Conservation (phyloP, 2,329 filamentous ascomycete species). For the Cyphellophora europaea region DNA sequence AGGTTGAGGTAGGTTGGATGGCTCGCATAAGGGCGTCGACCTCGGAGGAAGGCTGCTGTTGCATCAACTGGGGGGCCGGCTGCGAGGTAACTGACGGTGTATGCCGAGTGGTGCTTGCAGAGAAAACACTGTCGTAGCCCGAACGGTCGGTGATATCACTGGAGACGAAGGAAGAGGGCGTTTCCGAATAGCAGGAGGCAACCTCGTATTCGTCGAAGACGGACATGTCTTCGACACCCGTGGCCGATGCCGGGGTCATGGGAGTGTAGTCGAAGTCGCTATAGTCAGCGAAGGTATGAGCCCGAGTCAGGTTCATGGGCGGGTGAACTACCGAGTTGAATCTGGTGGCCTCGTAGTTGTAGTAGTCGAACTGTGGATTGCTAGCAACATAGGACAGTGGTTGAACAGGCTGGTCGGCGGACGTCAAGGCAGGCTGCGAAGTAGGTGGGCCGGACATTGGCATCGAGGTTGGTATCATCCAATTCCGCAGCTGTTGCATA, state of each 20-base stretch:
- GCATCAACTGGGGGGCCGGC: not conserved
- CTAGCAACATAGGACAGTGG: too few relatives aligned
- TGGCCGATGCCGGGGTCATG: too few relatives aligned
- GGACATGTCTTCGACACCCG: conserved; percentile 8
- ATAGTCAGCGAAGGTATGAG: not conserved
- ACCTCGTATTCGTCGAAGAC: conserved; percentile 7
- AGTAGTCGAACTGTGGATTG: not conserved
- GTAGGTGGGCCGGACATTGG: conserved; percentile 7
- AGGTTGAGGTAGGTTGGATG: conserved; percentile 50
- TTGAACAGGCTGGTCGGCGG: conserved; percentile 1
- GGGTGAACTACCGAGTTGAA: too few relatives aligned
- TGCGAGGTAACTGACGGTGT: not conserved
- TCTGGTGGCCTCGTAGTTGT: not conserved
- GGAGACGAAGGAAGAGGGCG: conserved; percentile 15
- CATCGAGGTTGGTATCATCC: conserved; percentile 15
- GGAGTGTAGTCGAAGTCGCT: not conserved
- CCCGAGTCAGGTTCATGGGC: not conserved
- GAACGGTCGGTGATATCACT: not conserved
- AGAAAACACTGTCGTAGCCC: not conserved
- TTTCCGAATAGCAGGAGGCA: conserved; percentile 11
- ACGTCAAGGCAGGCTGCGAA: too few relatives aligned
- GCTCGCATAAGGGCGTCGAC: conserved; percentile 83
- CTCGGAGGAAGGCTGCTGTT: conserved; percentile 35
- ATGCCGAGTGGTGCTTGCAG: not conserved
- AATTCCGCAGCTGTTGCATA: conserved; percentile 17